Percentiles rank a stretch among this genome's conserved stretches.
phyloP scores from a whole-genome alignment of 2,329 filamentous ascomycete species.

The Hypoxylon rubiginosum region DNA sequence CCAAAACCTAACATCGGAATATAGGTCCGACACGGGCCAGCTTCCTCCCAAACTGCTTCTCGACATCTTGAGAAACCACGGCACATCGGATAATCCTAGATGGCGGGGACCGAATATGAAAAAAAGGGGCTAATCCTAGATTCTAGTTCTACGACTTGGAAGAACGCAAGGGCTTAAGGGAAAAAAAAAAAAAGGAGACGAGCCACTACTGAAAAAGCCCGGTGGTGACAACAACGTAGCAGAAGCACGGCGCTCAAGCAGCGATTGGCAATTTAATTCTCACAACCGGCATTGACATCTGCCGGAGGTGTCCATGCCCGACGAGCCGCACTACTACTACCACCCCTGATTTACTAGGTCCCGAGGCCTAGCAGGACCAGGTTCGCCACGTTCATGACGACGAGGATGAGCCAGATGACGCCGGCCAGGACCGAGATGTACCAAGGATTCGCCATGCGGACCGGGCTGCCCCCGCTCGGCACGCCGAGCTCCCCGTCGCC shows the following conservation, averaged over 20 bases:
- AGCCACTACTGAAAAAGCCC: no score
- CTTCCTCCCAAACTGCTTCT: no score
- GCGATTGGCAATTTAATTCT: not conserved
- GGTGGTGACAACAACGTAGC: no score
- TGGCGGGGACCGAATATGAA: no score
- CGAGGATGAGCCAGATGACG: slow-evolving; percentile 79
- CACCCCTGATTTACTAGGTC: not conserved
- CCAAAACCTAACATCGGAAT: no score
- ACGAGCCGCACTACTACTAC: not conserved
- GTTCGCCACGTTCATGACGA: slow-evolving; percentile 75
- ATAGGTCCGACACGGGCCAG: no score
- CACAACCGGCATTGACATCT: not conserved
- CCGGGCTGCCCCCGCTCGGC: slow-evolving; percentile 45
- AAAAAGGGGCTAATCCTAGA: no score
- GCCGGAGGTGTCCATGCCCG: not conserved
- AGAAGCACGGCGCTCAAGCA: not conserved
- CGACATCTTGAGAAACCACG: no score
- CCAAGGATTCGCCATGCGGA: slow-evolving; percentile 81
- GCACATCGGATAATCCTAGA: no score
- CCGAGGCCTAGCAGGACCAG: slow-evolving; percentile 50
- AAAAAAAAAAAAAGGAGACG: no score
- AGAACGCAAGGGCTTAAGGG: no score
- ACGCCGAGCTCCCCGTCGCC: slow-evolving; percentile 30
- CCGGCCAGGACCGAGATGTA: slow-evolving; percentile 67
- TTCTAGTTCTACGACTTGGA: no score